phyloP scores from a whole-genome alignment of 2,329 filamentous ascomycete genomes.

The Tolypocladium cylindrosporum region DNA sequence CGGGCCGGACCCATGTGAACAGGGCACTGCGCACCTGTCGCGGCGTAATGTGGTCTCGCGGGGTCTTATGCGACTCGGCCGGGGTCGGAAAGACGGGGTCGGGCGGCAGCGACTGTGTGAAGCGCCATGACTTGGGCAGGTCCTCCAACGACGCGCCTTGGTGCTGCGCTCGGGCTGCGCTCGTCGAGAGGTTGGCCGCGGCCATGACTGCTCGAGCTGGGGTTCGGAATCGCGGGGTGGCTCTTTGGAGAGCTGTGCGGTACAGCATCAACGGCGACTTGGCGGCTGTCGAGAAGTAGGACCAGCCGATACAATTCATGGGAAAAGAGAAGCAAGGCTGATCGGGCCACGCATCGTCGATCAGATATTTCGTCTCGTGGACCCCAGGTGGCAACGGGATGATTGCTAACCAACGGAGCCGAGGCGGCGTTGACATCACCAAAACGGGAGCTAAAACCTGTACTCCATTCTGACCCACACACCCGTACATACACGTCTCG shows the following conservation, averaged over 20 bases:
- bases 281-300: not conserved
- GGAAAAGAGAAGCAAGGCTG: not conserved
- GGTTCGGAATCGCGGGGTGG: slow-evolving; percentile 17
- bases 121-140: slow-evolving; percentile 55
- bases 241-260: slow-evolving; percentile 19
- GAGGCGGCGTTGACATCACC: not conserved
- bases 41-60: slow-evolving; percentile 66
- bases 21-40: slow-evolving; percentile 76
- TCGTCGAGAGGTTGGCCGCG: slow-evolving; percentile 18
- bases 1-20: slow-evolving; percentile 86
- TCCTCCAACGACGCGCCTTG: slow-evolving; percentile 35
- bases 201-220: slow-evolving; percentile 18
- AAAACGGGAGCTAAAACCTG: not conserved
- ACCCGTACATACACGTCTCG: no score
- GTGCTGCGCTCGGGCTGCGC: slow-evolving; percentile 6
- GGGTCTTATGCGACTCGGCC: slow-evolving; percentile 67
- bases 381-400: not conserved
- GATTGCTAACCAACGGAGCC: not conserved
- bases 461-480: not conserved
- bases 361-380: not conserved
- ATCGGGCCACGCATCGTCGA: not conserved
- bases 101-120: slow-evolving; percentile 59
- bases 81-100: slow-evolving; percentile 76
- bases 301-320: not conserved
- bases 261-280: slow-evolving; percentile 23